Evolutionary conservation across 768 basidiomycete species (phyloP).

Genomic region (Leucogyrophana mollusca): DNA sequence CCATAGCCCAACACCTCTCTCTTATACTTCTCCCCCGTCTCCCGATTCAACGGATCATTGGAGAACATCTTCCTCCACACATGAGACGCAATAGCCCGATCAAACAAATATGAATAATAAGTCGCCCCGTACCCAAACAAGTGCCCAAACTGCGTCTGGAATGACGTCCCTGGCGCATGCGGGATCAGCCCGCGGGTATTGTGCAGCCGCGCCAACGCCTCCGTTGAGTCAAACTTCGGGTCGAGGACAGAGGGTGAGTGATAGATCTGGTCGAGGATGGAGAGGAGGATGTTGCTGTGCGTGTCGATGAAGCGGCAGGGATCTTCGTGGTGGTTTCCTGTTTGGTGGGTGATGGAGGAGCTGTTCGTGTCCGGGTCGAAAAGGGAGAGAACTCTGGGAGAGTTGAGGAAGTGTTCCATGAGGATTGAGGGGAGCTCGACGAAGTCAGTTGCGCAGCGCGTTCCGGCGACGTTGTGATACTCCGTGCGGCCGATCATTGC

Average conservation of each 20-base stretch:
- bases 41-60: conserved; percentile 62
- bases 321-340: conserved; percentile 68
- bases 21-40: conserved; percentile 81
- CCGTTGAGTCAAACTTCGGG: conserved; percentile 70
- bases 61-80: conserved; percentile 82
- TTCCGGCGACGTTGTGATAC: conserved; percentile 97
- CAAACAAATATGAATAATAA: conserved; percentile 97
- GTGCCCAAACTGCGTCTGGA: conserved; percentile 96
- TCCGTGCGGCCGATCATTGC: conserved; percentile 98
- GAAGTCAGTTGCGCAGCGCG: conserved; percentile 97
- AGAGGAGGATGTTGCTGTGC: conserved; percentile 87
- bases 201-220: conserved; percentile 57
- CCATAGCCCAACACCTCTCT: conserved; percentile 74
- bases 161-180: conserved; percentile 80
- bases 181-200: conserved; percentile 78
- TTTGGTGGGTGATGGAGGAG: conserved; percentile 42
- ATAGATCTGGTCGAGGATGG: conserved; percentile 85
- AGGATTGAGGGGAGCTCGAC: conserved; percentile 97
- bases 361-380: conserved; percentile 51
- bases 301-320: conserved; percentile 86
- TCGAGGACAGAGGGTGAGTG: conserved; percentile 68
- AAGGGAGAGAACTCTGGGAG: conserved; percentile 77
- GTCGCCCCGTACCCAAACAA: conserved; percentile 96
- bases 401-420: conserved; percentile 97
- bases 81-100: conserved; percentile 92